phyloP scores from a whole-genome alignment of 2,329 filamentous ascomycete species.

The Penicillium sp. region DNA sequence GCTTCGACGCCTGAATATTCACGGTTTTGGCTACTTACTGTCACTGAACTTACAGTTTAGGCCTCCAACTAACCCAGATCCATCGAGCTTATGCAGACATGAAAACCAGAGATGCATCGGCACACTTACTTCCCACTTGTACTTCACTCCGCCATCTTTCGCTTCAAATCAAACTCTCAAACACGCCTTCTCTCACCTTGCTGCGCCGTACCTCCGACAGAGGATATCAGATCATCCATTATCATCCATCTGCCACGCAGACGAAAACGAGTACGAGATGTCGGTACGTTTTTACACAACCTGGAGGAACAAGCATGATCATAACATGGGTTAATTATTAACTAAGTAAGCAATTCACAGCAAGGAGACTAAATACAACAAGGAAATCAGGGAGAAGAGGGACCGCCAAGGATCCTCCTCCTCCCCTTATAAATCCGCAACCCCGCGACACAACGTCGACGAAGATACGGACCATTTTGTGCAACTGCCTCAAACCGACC shows the following conservation, averaged over 20 bases:
- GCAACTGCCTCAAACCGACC: constrained; percentile 5
- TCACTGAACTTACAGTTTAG: background rate
- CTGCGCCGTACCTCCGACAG: background rate
- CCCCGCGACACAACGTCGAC: background rate
- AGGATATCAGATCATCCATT: background rate
- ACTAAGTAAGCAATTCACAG: constrained; percentile 1
- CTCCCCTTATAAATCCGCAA: background rate
- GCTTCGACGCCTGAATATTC: background rate
- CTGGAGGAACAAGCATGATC: background rate
- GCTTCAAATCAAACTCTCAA: background rate
- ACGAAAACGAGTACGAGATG: background rate
- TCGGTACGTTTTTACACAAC: background rate
- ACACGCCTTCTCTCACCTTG: background rate
- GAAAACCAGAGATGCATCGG: background rate
- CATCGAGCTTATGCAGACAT: background rate
- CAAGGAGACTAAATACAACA: constrained; percentile 8
- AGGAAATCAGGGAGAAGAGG: background rate
- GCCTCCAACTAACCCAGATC: background rate
- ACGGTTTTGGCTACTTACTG: background rate
- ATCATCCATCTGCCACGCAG: background rate
- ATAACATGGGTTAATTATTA: constrained; percentile 6
- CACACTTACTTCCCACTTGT: background rate
- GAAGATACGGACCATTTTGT: constrained; percentile 1
- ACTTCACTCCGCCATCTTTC: background rate
- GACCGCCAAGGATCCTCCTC: background rate